Evolutionary conservation across 306 rosid genomes (phyloP).

Genomic region (Gastrolobium bilobum): DNA sequence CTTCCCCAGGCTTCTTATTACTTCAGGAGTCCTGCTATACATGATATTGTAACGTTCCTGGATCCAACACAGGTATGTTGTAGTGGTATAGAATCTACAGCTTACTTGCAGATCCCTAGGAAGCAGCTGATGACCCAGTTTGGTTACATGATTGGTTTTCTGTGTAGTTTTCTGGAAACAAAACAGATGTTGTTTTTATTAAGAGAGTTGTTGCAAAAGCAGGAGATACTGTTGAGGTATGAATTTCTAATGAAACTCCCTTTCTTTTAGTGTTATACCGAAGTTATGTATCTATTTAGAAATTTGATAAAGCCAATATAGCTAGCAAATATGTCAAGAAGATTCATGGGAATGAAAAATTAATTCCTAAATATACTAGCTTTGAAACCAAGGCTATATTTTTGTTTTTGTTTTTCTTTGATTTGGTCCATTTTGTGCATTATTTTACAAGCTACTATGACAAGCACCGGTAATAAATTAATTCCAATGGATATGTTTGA

Average conservation of each 20-base stretch:
- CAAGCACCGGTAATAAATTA: neutral
- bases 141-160: slow-evolving; percentile 49
- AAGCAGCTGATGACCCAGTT: slow-evolving; percentile 29
- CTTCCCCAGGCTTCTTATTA: slow-evolving; percentile 77
- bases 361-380: neutral
- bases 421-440: neutral
- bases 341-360: slow-evolving; percentile 25
- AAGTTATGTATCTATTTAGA: slow-evolving; percentile 5
- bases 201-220: slow-evolving; percentile 91
- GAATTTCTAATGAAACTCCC: neutral
- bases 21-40: slow-evolving; percentile 72
- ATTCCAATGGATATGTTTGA: neutral
- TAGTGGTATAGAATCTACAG: slow-evolving; percentile 30
- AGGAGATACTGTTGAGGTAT: slow-evolving; percentile 86
- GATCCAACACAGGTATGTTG: slow-evolving; percentile 84
- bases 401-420: neutral
- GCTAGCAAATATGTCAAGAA: slow-evolving; percentile 16
- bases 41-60: slow-evolving; percentile 76
- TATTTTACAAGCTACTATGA: neutral
- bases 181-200: slow-evolving; percentile 64
- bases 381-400: slow-evolving; percentile 3
- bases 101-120: slow-evolving; percentile 34
- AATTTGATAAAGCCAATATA: slow-evolving; percentile 31
- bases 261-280: slow-evolving; percentile 1
- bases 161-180: slow-evolving; percentile 62